These are phyloP conservation scores for Elongisporangium prolatum DNA, from an alignment of 352 stramenopile species.

Conservation along the genomic window DNA sequence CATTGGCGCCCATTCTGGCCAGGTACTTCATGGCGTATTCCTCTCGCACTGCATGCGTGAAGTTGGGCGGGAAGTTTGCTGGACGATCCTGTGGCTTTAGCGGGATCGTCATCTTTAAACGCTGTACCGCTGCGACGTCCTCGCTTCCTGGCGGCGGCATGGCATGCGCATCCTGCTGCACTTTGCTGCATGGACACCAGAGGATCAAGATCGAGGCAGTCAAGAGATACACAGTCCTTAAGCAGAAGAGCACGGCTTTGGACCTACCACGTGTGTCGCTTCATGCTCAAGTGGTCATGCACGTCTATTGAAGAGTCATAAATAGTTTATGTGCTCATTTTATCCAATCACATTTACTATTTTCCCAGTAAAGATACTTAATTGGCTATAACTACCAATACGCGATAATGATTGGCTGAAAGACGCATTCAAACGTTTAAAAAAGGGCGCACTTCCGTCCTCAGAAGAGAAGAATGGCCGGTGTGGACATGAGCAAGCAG, in stretches of 20 bases:
- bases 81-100: conserved; percentile 51
- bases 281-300: background rate
- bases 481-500: conserved; percentile 14
- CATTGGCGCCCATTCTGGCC: conserved; percentile 42
- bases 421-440: conserved; percentile 14
- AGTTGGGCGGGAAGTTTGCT: conserved; percentile 24
- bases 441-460: conserved; percentile 7
- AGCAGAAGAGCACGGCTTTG: background rate
- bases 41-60: conserved; percentile 44
- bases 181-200: background rate
- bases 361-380: background rate
- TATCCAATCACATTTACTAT: background rate
- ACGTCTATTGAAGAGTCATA: background rate
- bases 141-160: background rate
- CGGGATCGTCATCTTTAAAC: conserved; percentile 48
- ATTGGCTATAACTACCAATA: background rate
- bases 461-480: background rate
- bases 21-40: conserved; percentile 77
- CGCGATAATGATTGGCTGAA: conserved; percentile 13
- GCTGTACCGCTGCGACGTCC: conserved; percentile 19
- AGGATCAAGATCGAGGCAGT: no score
- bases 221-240: no score
- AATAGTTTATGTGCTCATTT: background rate
- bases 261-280: background rate
- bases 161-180: conserved; percentile 7